Evolutionary conservation across 2,329 filamentous ascomycete genomes (phyloP), one percentile per base, ranked within the genome.

Genomic region (Fusarium brevicatenulatum): DNA sequence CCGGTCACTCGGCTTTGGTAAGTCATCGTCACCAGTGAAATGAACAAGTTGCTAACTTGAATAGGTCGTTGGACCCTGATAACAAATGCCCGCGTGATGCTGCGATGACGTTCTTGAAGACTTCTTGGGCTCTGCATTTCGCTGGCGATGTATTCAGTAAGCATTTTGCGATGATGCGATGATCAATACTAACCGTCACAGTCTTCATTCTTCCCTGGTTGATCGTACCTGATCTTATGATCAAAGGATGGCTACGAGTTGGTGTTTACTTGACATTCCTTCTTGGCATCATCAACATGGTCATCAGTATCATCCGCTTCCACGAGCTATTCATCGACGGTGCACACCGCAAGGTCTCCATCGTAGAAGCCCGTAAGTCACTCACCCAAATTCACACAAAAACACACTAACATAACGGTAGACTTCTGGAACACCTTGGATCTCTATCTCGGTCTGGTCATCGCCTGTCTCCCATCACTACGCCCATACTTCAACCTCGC

Each of bases 401-500:
- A 19, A 0, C 2, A 19, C 0, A 5, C 57, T 54, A 8, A 68
- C 13, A 54, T 4, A 5, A 5, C 30, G 5, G 0, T 5, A 72
- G 70, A 72, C 16, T 68, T 72, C 11, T 72, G 68, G 70, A 62
- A 57, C 1, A 61, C 68, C 0, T 11, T 72, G 19, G 68, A 72
- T 10, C 8, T 61, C 4, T 69, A 72, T 8, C 64, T 72, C 4
- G 68, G 68, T 9, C 40, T 72, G 1, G 64, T 72, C 10, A 66
- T 72, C 6, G 55, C 70, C 2, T 72, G 70, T 28, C 39, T 72
- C 3, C 70, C 70, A 2, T 63, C 70, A 1, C 13, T 72, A 7
- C 55, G 69, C 4, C 70, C 70, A 9, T 72, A 72, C 28, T 72
- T 72, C 32, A 71, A 67, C 28, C 69, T 71, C 23, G 68, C 67